phyloP scores from a whole-genome alignment of 331 rosid species.

The Spiraea crenata region DNA sequence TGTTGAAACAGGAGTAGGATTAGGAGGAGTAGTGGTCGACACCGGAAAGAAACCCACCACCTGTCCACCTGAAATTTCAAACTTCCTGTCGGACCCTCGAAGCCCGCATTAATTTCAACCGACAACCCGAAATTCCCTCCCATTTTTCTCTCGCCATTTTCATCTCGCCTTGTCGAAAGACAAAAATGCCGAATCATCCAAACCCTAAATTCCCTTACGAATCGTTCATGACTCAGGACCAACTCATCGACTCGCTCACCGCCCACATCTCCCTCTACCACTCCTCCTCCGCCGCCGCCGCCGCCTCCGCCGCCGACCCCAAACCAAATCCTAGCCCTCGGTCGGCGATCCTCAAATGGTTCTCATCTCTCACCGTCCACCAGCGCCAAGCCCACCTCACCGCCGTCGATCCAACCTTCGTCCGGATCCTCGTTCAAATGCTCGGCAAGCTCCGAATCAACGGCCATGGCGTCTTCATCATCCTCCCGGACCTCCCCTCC shows the following conservation, averaged over 20 bases:
- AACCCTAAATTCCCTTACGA: conserved; percentile 16
- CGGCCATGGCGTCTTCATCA: conserved; percentile 71
- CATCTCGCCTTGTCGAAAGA: not conserved
- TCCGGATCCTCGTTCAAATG: conserved; percentile 65
- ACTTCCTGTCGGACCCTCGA: not conserved
- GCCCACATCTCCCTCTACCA: conserved; percentile 89
- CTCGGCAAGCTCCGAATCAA: conserved; percentile 43
- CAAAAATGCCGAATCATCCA: conserved; percentile 16
- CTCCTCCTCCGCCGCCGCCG: conserved; percentile 42
- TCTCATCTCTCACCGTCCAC: conserved; percentile 66
- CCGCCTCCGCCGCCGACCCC: conserved; percentile 28
- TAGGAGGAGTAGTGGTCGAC: not conserved
- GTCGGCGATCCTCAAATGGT: conserved; percentile 74
- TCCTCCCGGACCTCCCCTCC: conserved; percentile 76
- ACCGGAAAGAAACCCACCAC: not conserved
- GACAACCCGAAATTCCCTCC: conserved; percentile 1
- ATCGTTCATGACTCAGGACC: conserved; percentile 59
- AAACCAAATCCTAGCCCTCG: conserved; percentile 45
- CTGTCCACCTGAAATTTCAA: not conserved
- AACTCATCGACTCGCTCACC: conserved; percentile 79
- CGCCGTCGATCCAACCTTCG: conserved; percentile 54
- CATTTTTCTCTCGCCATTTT: not conserved
- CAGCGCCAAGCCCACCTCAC: conserved; percentile 82
- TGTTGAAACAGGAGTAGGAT: not conserved
- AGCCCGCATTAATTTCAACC: not conserved